These are phyloP conservation scores for Penicillium daleae DNA, from an alignment of 495 filamentous ascomycete species.

Conservation along the genomic window DNA sequence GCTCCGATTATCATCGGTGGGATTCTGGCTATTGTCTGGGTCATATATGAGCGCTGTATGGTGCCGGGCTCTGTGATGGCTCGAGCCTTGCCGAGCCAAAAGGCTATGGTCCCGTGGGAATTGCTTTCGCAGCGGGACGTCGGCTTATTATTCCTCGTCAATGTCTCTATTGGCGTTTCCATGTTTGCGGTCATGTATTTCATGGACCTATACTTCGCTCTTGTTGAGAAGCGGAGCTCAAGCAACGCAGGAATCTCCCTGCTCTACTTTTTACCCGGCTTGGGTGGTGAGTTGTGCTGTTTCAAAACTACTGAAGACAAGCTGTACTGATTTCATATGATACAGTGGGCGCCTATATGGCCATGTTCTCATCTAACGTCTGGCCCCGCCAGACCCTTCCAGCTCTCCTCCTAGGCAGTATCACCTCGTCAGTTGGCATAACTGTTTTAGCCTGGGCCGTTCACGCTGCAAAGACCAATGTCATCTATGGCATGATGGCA, in stretches of 20 bases:
- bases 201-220: constrained; percentile 60
- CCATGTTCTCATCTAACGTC: constrained; percentile 58
- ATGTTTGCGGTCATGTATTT: constrained; percentile 63
- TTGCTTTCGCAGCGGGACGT: constrained; percentile 55
- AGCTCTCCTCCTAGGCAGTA: constrained; percentile 52
- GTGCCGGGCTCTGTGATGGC: constrained; percentile 47
- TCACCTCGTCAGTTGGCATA: constrained; percentile 52
- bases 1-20: constrained; percentile 54
- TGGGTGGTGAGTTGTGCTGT: constrained; percentile 33
- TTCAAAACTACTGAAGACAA: background rate
- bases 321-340: background rate
- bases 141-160: constrained; percentile 54
- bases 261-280: constrained; percentile 51
- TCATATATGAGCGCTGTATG: constrained; percentile 60
- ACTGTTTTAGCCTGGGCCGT: constrained; percentile 53
- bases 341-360: constrained; percentile 52
- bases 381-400: constrained; percentile 59
- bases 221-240: constrained; percentile 52
- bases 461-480: constrained; percentile 31
- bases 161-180: constrained; percentile 53
- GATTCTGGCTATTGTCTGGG: constrained; percentile 49
- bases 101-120: constrained; percentile 60
- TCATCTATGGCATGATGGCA: constrained; percentile 64
- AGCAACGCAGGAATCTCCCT: constrained; percentile 54
- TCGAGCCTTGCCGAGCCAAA: constrained; percentile 48